Evolutionary conservation across 208 protist species (phyloP).

Genomic region (Wallacemonas sp.): DNA sequence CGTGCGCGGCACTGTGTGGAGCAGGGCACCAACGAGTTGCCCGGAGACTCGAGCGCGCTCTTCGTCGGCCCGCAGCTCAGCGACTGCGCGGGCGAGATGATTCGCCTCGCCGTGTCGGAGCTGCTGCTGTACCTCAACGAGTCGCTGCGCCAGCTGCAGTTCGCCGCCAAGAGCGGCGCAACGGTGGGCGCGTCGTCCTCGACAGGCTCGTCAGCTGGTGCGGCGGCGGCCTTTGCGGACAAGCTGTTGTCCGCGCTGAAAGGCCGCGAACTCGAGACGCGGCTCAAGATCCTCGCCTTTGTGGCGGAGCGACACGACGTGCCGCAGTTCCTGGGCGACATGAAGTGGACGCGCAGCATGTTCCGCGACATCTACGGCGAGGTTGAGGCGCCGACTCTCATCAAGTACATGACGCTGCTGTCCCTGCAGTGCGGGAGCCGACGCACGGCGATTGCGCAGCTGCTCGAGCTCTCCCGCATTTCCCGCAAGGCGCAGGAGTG

Average conservation of each 20-base stretch:
- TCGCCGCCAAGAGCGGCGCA: constrained; percentile 18
- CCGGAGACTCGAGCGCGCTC: constrained; percentile 27
- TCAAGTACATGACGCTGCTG: constrained; percentile 50
- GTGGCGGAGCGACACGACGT: constrained; percentile 27
- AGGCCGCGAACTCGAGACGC: constrained; percentile 46
- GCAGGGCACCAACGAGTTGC: constrained; percentile 30
- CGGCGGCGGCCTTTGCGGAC: not conserved
- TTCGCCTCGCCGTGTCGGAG: constrained; percentile 48
- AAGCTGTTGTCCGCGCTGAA: constrained; percentile 11
- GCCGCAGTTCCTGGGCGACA: constrained; percentile 33
- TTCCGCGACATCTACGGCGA: constrained; percentile 28
- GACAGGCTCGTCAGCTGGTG: not conserved
- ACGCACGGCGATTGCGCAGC: constrained; percentile 51
- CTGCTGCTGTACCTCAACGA: constrained; percentile 74
- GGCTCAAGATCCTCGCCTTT: constrained; percentile 55
- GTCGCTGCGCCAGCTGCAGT: constrained; percentile 64
- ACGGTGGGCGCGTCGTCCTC: constrained; percentile 6
- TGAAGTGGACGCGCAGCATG: constrained; percentile 27
- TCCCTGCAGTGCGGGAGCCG: constrained; percentile 53
- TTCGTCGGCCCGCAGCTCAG: constrained; percentile 41
- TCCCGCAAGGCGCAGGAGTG: constrained; percentile 25
- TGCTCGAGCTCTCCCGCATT: constrained; percentile 37
- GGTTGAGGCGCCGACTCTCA: constrained; percentile 30
- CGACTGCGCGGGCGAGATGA: constrained; percentile 37
- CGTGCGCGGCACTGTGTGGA: constrained; percentile 30